phyloP scores from a whole-genome alignment of 202 grass and related monocot genomes.

The Carex arenaria region DNA sequence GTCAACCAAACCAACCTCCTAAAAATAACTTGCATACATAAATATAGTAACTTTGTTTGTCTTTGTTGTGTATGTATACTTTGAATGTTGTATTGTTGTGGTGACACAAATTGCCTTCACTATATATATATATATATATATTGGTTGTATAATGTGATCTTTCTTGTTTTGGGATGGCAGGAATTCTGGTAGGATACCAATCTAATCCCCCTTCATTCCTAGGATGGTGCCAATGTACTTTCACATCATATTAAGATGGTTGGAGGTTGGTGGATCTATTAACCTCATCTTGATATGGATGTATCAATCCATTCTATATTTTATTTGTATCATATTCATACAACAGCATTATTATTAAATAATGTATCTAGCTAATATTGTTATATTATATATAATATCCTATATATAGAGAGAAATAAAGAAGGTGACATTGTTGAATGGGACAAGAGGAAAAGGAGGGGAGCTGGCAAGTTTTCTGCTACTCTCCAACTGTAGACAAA shows the following conservation, averaged over 20 bases:
- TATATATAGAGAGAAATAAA: slow-evolving; percentile 12
- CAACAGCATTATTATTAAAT: neutral
- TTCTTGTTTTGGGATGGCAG: neutral
- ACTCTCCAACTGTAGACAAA: neutral
- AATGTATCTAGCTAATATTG: neutral
- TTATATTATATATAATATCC: slow-evolving; percentile 2
- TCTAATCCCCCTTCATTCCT: slow-evolving; percentile 22
- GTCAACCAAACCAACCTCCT: neutral
- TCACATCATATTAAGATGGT: slow-evolving; percentile 22
- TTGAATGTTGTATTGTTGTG: neutral
- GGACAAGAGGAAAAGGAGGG: slow-evolving; percentile 13
- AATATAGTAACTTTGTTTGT: neutral
- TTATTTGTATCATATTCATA: neutral
- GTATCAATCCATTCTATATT: neutral
- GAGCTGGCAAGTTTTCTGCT: slow-evolving; percentile 3
- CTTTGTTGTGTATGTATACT: neutral
- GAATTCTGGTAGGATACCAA: slow-evolving; percentile 20
- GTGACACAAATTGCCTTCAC: neutral
- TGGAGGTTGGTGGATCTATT: neutral
- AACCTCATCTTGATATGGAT: neutral
- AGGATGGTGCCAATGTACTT: neutral
- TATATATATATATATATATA: neutral
- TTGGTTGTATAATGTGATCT: slow-evolving; percentile 1
- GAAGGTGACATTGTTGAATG: slow-evolving; percentile 21
- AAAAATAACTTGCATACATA: neutral